A percentile compares a stretch with the other conserved stretches of the same genome.
These are phyloP conservation scores for Microbotryum saponariae DNA, from an alignment of 1,284 basidiomycete genomes.

Conservation along the genomic window DNA sequence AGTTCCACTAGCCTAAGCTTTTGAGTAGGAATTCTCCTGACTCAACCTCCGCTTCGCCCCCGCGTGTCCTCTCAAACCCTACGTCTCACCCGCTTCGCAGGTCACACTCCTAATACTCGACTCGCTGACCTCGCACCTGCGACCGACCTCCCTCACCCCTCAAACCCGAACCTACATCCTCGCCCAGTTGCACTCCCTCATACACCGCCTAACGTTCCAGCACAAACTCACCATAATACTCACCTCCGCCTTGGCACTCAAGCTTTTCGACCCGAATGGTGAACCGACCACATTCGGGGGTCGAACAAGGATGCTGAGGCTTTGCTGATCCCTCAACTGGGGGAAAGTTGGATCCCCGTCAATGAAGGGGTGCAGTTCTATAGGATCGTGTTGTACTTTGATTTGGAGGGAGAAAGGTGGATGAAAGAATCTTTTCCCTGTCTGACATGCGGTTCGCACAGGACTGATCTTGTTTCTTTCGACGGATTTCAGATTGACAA, in stretches of 20 bases:
- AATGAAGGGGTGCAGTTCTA: neutral
- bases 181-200: conserved; percentile 1
- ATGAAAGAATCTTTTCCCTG: neutral
- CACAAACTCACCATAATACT: neutral
- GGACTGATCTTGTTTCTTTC: too few species aligned
- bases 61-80: too few species aligned
- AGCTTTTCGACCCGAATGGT: conserved; percentile 23
- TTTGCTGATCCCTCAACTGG: conserved; percentile 20
- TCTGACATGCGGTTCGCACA: too few species aligned
- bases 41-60: too few species aligned
- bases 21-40: neutral
- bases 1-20: neutral
- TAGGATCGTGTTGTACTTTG: conserved; percentile 21
- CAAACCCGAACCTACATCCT: conserved; percentile 8
- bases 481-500: conserved; percentile 1
- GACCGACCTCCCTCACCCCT: conserved; percentile 11
- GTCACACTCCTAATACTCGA: conserved; percentile 27
- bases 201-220: too few species aligned
- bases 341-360: conserved; percentile 15
- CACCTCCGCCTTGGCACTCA: conserved; percentile 19
- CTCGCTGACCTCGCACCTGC: conserved; percentile 18
- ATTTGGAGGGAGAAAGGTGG: conserved; percentile 23
- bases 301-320: conserved; percentile 21
- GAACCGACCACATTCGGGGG: conserved; percentile 10
- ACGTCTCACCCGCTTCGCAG: neutral